phyloP scores from a whole-genome alignment of 768 basidiomycete genomes.

The Rhodocollybia butyracea region DNA sequence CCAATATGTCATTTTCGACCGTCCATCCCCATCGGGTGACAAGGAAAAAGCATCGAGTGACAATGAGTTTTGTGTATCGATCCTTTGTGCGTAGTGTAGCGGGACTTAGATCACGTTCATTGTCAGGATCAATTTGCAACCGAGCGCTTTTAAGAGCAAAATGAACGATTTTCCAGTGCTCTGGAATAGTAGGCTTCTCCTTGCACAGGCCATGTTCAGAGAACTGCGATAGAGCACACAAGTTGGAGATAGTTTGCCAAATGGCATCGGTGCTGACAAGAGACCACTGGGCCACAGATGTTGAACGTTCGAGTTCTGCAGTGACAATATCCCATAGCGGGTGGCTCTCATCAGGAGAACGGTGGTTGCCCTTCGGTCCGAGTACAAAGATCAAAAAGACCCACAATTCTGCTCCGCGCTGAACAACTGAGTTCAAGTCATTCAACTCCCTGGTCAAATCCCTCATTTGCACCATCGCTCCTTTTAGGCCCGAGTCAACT shows the following conservation, averaged over 20 bases:
- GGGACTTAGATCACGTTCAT: conserved; percentile 36
- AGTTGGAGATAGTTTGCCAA: conserved; percentile 68
- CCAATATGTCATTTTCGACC: conserved; percentile 55
- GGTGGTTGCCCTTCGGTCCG: not conserved
- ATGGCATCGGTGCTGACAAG: conserved; percentile 57
- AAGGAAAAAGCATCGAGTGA: conserved; percentile 71
- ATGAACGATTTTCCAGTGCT: not conserved
- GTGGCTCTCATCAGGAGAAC: not conserved
- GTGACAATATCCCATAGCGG: conserved; percentile 45
- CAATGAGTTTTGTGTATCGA: conserved; percentile 64
- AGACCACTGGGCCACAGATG: conserved; percentile 23
- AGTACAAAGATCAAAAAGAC: conserved; percentile 46
- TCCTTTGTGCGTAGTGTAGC: conserved; percentile 53
- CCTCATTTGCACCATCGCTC: conserved; percentile 3
- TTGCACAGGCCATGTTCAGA: conserved; percentile 44
- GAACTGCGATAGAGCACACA: conserved; percentile 81
- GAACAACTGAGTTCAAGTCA: conserved; percentile 4
- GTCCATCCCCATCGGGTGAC: conserved; percentile 77
- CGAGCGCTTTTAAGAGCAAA: conserved; percentile 27
- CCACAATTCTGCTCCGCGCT: conserved; percentile 47
- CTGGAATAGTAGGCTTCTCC: conserved; percentile 17
- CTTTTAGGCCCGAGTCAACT: conserved; percentile 2
- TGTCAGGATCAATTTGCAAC: conserved; percentile 49
- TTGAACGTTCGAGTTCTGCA: conserved; percentile 25
- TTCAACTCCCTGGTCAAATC: not conserved